Percentiles rank a stretch among this genome's conserved stretches.
Conservation (phyloP, 2,329 filamentous ascomycete genomes). For the Graphiopsis chlorocephala region DNA sequence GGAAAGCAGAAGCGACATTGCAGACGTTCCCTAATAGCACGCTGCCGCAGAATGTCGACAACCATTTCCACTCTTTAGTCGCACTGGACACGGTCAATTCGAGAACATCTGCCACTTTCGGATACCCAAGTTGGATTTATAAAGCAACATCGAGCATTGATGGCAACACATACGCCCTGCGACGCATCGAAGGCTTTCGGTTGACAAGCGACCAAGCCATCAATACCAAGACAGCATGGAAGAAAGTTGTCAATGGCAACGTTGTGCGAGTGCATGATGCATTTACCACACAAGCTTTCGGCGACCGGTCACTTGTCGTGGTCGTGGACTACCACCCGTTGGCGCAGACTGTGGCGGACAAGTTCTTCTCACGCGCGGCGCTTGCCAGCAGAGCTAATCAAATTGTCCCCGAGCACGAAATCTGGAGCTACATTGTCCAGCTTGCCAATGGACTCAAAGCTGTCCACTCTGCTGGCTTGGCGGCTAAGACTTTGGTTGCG, state of each 20-base stretch:
- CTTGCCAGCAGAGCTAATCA: conserved; percentile 22
- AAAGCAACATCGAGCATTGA: conserved; percentile 89
- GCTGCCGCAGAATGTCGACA: conserved; percentile 69
- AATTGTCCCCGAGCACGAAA: conserved; percentile 59
- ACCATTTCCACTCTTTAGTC: conserved; percentile 84
- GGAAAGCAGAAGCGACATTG: conserved; percentile 78
- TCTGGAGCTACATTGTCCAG: conserved; percentile 93
- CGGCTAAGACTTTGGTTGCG: conserved; percentile 79
- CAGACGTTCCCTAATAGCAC: conserved; percentile 75
- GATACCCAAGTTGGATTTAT: conserved; percentile 90
- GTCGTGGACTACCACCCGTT: conserved; percentile 91
- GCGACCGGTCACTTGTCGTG: conserved; percentile 90
- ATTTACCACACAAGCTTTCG: conserved; percentile 89
- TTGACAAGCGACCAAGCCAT: conserved; percentile 88
- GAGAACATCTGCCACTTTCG: conserved; percentile 76
- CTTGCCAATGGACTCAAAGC: conserved; percentile 83
- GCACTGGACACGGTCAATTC: conserved; percentile 79
- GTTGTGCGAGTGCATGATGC: conserved; percentile 86
- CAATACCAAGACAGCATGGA: conserved; percentile 83
- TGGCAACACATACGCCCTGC: conserved; percentile 81
- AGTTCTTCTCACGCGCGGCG: conserved; percentile 57
- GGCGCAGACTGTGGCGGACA: conserved; percentile 83
- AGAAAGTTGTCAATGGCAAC: conserved; percentile 73
- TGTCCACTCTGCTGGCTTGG: conserved; percentile 77
- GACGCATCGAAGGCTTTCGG: conserved; percentile 83